Conservation (phyloP, 139 green algal species). For the Ulvella scutata region DNA sequence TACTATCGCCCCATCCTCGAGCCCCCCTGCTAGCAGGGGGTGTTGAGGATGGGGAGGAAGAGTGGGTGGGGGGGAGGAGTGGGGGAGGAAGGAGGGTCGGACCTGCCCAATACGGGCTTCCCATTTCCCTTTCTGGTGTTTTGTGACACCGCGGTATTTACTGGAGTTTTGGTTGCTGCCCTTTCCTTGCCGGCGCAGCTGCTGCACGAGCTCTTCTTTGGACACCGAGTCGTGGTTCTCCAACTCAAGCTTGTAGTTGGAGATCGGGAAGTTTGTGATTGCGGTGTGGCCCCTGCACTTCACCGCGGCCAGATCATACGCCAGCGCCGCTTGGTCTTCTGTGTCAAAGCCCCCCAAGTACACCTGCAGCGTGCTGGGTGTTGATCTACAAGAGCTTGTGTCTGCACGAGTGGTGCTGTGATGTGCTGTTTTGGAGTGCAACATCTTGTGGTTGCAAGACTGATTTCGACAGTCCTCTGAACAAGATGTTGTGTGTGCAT, state of each 20-base stretch:
- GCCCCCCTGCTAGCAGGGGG: too few species aligned
- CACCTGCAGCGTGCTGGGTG: constrained; percentile 37
- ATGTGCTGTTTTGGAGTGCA: neutral
- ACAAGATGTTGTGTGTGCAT: neutral
- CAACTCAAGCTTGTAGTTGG: constrained; percentile 28
- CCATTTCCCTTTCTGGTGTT: constrained; percentile 60
- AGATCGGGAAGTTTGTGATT: constrained; percentile 48
- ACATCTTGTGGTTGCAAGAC: neutral
- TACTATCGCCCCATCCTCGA: too few species aligned
- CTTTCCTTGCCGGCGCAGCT: constrained; percentile 42
- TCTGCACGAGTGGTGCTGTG: neutral
- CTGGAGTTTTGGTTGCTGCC: constrained; percentile 30
- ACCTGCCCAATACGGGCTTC: constrained; percentile 48
- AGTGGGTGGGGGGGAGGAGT: too few species aligned
- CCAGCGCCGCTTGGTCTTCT: constrained; percentile 60
- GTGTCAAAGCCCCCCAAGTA: constrained; percentile 76
- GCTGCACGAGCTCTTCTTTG: constrained; percentile 47
- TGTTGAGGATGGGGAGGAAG: too few species aligned
- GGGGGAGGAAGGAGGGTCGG: too few species aligned
- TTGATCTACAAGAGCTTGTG: neutral
- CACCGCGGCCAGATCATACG: constrained; percentile 60
- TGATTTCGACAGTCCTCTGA: too few species aligned
- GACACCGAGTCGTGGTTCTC: neutral
- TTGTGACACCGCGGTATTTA: constrained; percentile 51
- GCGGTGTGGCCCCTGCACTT: constrained; percentile 41